Percentiles rank a stretch among this genome's conserved stretches.
These are phyloP conservation scores for Loxodes magnus DNA, from an alignment of 73 alveolate species.

Conservation along the genomic window DNA sequence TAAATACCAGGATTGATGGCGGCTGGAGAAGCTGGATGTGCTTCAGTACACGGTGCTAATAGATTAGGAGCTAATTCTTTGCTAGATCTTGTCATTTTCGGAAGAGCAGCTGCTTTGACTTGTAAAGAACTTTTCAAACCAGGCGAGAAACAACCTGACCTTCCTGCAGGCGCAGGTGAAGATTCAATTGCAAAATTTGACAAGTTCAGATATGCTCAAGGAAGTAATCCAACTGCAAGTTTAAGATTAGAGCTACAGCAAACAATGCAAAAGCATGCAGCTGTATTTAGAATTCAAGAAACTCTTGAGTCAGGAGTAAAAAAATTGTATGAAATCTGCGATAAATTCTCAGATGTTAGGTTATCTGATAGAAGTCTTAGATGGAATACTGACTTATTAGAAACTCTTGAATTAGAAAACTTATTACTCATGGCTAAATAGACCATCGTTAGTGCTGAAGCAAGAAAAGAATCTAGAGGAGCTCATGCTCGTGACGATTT, in stretches of 20 bases:
- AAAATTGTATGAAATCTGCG: slow-evolving; percentile 43
- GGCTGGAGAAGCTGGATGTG: slow-evolving; percentile 98
- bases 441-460: slow-evolving; percentile 58
- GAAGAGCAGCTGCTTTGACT: slow-evolving; percentile 84
- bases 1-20: slow-evolving; percentile 90
- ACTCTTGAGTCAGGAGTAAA: slow-evolving; percentile 53
- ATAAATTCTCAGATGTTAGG: slow-evolving; percentile 37
- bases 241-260: slow-evolving; percentile 73
- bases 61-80: slow-evolving; percentile 97
- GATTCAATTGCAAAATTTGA: slow-evolving; percentile 76
- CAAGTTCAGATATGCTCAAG: slow-evolving; percentile 65
- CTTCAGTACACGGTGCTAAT: slow-evolving; percentile 99
- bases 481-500: slow-evolving; percentile 83
- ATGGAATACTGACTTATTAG: slow-evolving; percentile 76
- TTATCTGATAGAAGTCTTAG: slow-evolving; percentile 66
- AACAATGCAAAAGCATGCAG: slow-evolving; percentile 81
- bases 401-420: slow-evolving; percentile 68
- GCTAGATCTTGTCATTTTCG: slow-evolving; percentile 94
- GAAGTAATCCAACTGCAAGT: slow-evolving; percentile 71
- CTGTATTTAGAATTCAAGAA: slow-evolving; percentile 66
- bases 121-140: slow-evolving; percentile 56
- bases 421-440: slow-evolving; percentile 52
- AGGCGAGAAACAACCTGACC: slow-evolving; percentile 59
- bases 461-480: slow-evolving; percentile 64
- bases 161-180: slow-evolving; percentile 84